Base-by-base conservation (phyloP, 768 basidiomycete species). In the Candolleomyces eurysporus region DNA sequence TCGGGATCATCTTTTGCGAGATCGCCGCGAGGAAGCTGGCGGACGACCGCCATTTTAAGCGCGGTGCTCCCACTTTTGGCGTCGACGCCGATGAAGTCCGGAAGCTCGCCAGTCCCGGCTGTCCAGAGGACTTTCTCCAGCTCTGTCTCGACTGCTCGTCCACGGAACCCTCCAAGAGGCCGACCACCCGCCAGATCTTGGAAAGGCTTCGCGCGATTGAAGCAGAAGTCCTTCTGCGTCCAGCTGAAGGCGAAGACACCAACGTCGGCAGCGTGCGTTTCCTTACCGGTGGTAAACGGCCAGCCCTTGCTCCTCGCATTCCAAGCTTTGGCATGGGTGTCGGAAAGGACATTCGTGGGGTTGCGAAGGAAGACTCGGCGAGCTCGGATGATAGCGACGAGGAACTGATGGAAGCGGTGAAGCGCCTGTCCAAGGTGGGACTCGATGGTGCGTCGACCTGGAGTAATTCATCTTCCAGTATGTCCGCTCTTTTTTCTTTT, bases 1-100 rank as follows among this genome's bases (percentile, higher is more conserved):
- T 98, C 10, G 96, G 94, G 0, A 84, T 96, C 68, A 94, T 94
- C 62, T 90, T 97, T 69, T 92, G 92, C 67, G 96, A 99, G 76
- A 94, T 99, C 68, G 81, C 89, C 0, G 84, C 91, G 3, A 83
- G 95, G 21, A 84, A 78, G 48, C 82, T 98, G n/a, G 96, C 96
- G 0, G 93, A 96, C 65, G 91, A 93, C 61, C 72, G 81, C 50
- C 79, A 85, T 63, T 89, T 90, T 73, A 88, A 93, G 74, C 87
- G 96, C 4, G 77, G 80, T 3, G 84, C 93, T 0, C 96, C 96
- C 0, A 74, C 77, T 0, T 98, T 95, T 76, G 86, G 83, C 1
- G 82, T 98, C 58, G 92, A 96, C 64, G 63, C 74, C 0, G 83
- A 80, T 0, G 95, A 99, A 73, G 84, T 97, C 17, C 82, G 79